Percentiles rank a stretch among this genome's conserved stretches.
These are phyloP conservation scores for Ogataea wickerhamii DNA, from an alignment of 805 yeast genomes.

Conservation along the genomic window DNA sequence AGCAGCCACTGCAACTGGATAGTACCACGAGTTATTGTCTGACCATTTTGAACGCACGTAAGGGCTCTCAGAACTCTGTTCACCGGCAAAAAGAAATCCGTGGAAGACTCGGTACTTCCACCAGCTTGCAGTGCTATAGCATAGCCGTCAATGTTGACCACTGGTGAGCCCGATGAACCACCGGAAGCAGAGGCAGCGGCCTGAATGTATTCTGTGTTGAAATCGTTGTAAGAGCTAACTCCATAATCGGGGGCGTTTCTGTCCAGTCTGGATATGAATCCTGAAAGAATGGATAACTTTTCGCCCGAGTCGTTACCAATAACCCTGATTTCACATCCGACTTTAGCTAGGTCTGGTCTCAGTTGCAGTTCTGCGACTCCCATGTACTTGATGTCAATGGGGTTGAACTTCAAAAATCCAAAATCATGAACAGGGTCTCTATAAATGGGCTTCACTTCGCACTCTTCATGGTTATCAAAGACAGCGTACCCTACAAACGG, in stretches of 20 bases:
- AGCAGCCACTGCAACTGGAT: slow-evolving; percentile 87
- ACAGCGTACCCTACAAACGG: slow-evolving; percentile 90
- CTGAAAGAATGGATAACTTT: slow-evolving; percentile 81
- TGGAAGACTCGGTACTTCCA: slow-evolving; percentile 86
- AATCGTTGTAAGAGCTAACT: slow-evolving; percentile 80
- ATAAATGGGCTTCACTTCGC: slow-evolving; percentile 78
- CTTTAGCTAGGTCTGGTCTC: slow-evolving; percentile 78
- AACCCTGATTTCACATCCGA: slow-evolving; percentile 92
- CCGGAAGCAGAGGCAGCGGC: slow-evolving; percentile 97
- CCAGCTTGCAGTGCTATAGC: slow-evolving; percentile 95
- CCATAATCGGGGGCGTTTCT: slow-evolving; percentile 96
- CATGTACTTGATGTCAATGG: slow-evolving; percentile 69
- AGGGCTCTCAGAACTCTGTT: slow-evolving; percentile 81
- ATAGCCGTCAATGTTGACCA: slow-evolving; percentile 81
- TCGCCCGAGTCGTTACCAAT: slow-evolving; percentile 98
- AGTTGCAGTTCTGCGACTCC: slow-evolving; percentile 60
- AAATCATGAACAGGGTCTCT: slow-evolving; percentile 96
- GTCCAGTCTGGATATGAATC: slow-evolving; percentile 80
- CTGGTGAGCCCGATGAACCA: slow-evolving; percentile 95
- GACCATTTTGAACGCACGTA: slow-evolving; percentile 56
- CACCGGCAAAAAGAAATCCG: slow-evolving; percentile 88
- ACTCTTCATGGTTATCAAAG: slow-evolving; percentile 92
- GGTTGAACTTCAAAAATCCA: slow-evolving; percentile 81
- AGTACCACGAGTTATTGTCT: slow-evolving; percentile 79
- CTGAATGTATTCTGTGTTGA: slow-evolving; percentile 90